Percentiles rank a stretch among this genome's conserved stretches.
Evolutionary conservation across 495 filamentous ascomycete species (phyloP).

Genomic region (Penicillium dipodomyicola): DNA sequence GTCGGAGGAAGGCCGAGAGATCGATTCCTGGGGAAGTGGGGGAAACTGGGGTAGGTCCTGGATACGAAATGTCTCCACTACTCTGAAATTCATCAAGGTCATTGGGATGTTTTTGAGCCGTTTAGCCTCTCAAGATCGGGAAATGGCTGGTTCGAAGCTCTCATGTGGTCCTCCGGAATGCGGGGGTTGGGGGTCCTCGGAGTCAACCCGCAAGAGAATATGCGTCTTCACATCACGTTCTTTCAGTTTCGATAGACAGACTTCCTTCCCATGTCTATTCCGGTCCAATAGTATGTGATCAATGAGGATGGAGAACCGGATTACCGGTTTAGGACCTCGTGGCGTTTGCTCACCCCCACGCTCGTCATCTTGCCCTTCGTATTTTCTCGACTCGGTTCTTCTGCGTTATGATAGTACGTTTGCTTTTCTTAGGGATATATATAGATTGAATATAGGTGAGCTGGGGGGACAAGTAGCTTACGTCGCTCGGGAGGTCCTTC

Average conservation of each 20-base stretch:
- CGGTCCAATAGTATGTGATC: not conserved
- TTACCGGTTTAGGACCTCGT: not conserved
- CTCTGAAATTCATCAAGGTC: not conserved
- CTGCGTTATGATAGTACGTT: not conserved
- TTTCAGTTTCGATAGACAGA: not conserved
- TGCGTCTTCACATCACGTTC: not conserved
- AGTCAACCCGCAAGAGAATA: not conserved
- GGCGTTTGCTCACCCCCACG: conserved; percentile 1
- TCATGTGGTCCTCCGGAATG: not conserved
- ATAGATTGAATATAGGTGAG: not conserved
- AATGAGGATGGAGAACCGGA: not conserved
- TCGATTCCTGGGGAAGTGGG: conserved; percentile 15
- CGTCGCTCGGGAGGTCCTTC: not conserved
- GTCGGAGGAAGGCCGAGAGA: conserved; percentile 37
- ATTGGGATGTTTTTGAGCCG: not conserved
- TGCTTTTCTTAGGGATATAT: not conserved
- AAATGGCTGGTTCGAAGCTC: not conserved
- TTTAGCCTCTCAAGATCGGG: not conserved
- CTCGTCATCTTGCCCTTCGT: not conserved
- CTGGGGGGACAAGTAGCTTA: too few species aligned
- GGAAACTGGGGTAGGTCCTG: not conserved
- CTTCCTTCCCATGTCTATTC: not conserved
- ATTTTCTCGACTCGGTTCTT: not conserved
- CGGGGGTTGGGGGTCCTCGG: not conserved
- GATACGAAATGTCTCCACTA: conserved; percentile 5